Percentiles rank a stretch among this genome's conserved stretches.
Evolutionary conservation across 2,329 filamentous ascomycete genomes (phyloP).

Genomic region (Aureobasidium uvarum): DNA sequence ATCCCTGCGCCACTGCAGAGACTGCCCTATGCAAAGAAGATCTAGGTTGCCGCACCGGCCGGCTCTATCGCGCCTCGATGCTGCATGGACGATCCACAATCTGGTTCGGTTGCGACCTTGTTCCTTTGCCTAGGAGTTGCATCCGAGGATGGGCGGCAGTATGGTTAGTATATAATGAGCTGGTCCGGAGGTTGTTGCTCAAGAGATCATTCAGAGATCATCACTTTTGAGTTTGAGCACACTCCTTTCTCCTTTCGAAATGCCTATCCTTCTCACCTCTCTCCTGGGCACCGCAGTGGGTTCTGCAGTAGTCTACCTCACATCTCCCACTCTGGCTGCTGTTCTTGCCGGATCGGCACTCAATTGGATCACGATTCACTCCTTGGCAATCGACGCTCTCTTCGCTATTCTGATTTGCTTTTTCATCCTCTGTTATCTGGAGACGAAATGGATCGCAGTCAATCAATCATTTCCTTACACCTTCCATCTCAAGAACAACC

Average conservation of each 20-base stretch:
- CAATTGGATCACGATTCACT: conserved; percentile 18
- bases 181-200: background rate
- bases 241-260: background rate
- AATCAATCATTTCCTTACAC: conserved; percentile 28
- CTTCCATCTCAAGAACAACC: conserved; percentile 27
- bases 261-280: conserved; percentile 24
- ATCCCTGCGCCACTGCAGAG: conserved; percentile 14
- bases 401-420: conserved; percentile 26
- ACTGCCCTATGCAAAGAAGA: conserved; percentile 13
- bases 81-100: conserved; percentile 14
- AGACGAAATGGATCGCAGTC: conserved; percentile 26
- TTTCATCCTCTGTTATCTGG: conserved; percentile 26
- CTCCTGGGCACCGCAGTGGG: conserved; percentile 19
- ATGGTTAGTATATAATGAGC: conserved; percentile 9
- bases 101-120: background rate
- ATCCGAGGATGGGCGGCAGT: background rate
- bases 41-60: conserved; percentile 15
- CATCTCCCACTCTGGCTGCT: conserved; percentile 23
- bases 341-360: conserved; percentile 20
- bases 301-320: conserved; percentile 23
- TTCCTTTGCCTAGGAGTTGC: background rate
- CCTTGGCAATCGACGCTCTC: conserved; percentile 25
- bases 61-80: conserved; percentile 7
- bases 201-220: conserved; percentile 12
- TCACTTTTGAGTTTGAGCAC: conserved; percentile 15